Conservation (phyloP, 352 stramenopile genomes). For the Pythium brachiatum region DNA sequence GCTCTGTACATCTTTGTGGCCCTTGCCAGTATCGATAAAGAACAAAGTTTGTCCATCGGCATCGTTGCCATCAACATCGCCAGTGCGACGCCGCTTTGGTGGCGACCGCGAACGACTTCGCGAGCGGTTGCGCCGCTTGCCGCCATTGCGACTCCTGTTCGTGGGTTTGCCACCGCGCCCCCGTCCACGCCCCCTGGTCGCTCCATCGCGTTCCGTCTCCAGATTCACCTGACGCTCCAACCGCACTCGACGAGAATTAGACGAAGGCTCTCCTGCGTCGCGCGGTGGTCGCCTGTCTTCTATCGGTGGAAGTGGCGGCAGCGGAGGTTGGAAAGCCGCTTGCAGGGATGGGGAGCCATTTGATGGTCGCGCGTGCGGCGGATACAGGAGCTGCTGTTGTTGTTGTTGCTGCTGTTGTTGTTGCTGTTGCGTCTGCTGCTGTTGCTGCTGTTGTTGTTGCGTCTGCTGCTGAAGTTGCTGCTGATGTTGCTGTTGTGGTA, state of each 20-base stretch:
- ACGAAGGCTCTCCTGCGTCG: not conserved
- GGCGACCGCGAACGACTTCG: slow-evolving; percentile 18
- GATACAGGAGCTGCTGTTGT: not conserved
- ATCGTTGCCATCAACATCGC: not conserved
- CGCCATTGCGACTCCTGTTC: slow-evolving; percentile 9
- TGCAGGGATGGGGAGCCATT: not conserved
- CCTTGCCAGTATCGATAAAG: slow-evolving; percentile 12
- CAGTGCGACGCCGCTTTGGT: not conserved
- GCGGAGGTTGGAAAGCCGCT: not conserved
- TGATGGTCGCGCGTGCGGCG: not conserved
- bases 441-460: not conserved
- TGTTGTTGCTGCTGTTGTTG: not conserved
- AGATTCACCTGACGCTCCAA: slow-evolving; percentile 16
- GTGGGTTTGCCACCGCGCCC: not conserved
- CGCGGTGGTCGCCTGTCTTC: not conserved
- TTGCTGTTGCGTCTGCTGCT: not conserved
- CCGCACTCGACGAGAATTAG: slow-evolving; percentile 9
- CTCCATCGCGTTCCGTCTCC: slow-evolving; percentile 1
- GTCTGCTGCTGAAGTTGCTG: not conserved
- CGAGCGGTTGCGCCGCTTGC: slow-evolving; percentile 12
- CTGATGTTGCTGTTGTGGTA: not conserved
- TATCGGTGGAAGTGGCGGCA: not conserved
- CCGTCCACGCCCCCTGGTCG: not conserved
- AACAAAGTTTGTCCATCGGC: slow-evolving; percentile 5
- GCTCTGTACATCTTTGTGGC: not conserved